Percentiles rank a stretch among this genome's conserved stretches.
Evolutionary conservation across 2,329 filamentous ascomycete genomes (phyloP).

Genomic region (Dendryphion nanum): DNA sequence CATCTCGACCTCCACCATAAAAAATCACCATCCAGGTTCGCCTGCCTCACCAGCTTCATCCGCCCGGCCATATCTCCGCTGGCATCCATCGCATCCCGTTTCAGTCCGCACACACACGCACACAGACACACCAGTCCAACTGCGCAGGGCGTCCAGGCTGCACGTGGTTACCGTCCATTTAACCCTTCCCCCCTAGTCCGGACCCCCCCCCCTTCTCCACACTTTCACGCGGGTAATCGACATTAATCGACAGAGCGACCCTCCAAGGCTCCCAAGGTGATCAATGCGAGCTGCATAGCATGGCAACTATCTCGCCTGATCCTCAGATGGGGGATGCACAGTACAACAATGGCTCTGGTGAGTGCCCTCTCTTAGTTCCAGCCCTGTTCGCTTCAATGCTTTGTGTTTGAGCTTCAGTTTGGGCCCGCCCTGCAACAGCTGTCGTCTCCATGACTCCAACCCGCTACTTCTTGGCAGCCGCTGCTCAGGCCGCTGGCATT

Average conservation of each 20-base stretch:
- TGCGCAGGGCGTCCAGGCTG: too few relatives aligned
- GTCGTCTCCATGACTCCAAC: conserved; percentile 18
- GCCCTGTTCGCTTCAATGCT: conserved; percentile 23
- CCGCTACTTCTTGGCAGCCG: conserved; percentile 16
- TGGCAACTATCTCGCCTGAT: conserved; percentile 36
- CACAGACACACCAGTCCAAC: too few relatives aligned
- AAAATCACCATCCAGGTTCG: too few relatives aligned
- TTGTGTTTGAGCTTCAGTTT: conserved; percentile 11
- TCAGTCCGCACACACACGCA: too few relatives aligned
- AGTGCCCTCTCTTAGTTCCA: conserved; percentile 21
- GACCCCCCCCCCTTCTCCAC: too few relatives aligned
- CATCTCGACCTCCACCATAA: too few relatives aligned
- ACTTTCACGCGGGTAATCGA: conserved; percentile 3
- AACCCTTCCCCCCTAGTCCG: too few relatives aligned
- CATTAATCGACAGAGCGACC: conserved; percentile 7
- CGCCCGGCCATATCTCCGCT: too few relatives aligned
- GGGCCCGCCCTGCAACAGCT: conserved; percentile 28
- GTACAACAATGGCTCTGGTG: conserved; percentile 35
- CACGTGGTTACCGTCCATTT: too few relatives aligned
- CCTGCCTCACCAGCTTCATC: too few relatives aligned
- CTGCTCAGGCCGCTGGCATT: conserved; percentile 15
- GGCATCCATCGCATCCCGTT: too few relatives aligned
- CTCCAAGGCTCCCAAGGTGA: conserved; percentile 13
- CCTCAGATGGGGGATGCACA: conserved; percentile 27
- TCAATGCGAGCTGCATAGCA: conserved; percentile 31